Evolutionary conservation across 306 rosid species (phyloP), one percentile per base, ranked within the genome.

Genomic region (Lotus japonicus): DNA sequence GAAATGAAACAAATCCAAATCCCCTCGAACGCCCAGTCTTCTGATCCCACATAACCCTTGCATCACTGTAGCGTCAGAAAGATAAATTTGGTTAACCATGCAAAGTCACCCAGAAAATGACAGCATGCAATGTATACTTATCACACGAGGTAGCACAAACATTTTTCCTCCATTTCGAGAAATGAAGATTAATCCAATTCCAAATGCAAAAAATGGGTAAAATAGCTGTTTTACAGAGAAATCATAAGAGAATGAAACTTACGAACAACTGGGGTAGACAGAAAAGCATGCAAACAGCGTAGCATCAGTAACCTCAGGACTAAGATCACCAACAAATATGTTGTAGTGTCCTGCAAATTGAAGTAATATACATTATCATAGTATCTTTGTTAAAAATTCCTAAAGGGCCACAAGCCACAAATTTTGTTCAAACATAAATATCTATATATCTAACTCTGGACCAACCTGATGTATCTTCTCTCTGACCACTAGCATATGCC

Each of bases 41-140:
- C 75, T 90, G 98, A 84, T 94, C 98, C 98, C 98, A 94, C 98
- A 94, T 94, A 71, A 94, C 98, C 81, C 97, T 86, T 60, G 98
- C 98, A 83, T 94, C 98, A 19, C 98, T 94, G 72, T 59, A 79
- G 63, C 66, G 84, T 65, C 15, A 67, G 14, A 68, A 52, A 33
- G 23, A 64, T 33, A 45, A 33, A 73, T 10, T 5, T 15, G 16
- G 41, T 26, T 31, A 77, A 46, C 51, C 43, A 77, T 8, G 49
- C 49, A 11, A 49, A 14, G 54, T 60, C 3, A 14, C 28, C 56
- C 63, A 41, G 57, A 18, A 16, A 66, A 66, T 39, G 62, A 41
- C 7, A 7, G 52, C 8, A 64, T 74, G 45, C 48, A 45, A 52
- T 26, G 58, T 1, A n/a, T 21, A 17, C 66, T 21, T 45, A 60